These are phyloP conservation scores for Nitzschia inconspicua DNA, from an alignment of 108 stramenopile genomes.

Conservation along the genomic window DNA sequence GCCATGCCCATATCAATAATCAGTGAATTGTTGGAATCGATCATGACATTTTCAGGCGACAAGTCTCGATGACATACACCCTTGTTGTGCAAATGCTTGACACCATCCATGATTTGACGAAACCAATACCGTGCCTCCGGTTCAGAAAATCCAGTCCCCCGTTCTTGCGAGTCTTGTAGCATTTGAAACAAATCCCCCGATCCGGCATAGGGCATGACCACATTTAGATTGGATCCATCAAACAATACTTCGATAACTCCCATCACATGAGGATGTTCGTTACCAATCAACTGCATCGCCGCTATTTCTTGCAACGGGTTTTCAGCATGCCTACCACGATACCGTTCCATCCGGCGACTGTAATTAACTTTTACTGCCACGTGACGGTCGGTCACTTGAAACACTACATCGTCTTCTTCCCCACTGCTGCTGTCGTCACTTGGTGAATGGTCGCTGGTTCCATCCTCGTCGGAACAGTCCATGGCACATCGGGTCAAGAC, in stretches of 20 bases:
- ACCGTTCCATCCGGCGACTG: slow-evolving; percentile 33
- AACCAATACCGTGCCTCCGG: slow-evolving; percentile 54
- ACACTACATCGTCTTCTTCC: slow-evolving; percentile 55
- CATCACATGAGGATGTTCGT: slow-evolving; percentile 39
- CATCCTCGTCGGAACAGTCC: slow-evolving; percentile 34
- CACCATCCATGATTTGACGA: slow-evolving; percentile 57
- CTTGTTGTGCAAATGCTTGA: slow-evolving; percentile 43
- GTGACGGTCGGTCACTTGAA: slow-evolving; percentile 27
- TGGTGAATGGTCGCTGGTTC: slow-evolving; percentile 10
- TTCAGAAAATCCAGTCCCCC: slow-evolving; percentile 43
- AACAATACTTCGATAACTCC: slow-evolving; percentile 34
- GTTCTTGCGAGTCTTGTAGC: slow-evolving; percentile 30
- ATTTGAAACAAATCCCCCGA: slow-evolving; percentile 63
- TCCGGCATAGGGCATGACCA: slow-evolving; percentile 56
- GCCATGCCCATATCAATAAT: slow-evolving; percentile 76
- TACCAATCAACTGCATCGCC: slow-evolving; percentile 86
- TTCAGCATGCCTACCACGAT: slow-evolving; percentile 53
- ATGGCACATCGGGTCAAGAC: slow-evolving; percentile 32
- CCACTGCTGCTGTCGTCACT: too few species aligned
- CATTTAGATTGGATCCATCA: slow-evolving; percentile 60
- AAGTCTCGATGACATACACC: slow-evolving; percentile 72
- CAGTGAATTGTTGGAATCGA: slow-evolving; percentile 13
- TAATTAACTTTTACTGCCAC: slow-evolving; percentile 56
- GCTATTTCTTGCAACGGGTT: slow-evolving; percentile 93
- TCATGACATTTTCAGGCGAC: slow-evolving; percentile 54